Base-by-base conservation (phyloP, 2,329 filamentous ascomycete genomes). In the Clonostachys chloroleuca region DNA sequence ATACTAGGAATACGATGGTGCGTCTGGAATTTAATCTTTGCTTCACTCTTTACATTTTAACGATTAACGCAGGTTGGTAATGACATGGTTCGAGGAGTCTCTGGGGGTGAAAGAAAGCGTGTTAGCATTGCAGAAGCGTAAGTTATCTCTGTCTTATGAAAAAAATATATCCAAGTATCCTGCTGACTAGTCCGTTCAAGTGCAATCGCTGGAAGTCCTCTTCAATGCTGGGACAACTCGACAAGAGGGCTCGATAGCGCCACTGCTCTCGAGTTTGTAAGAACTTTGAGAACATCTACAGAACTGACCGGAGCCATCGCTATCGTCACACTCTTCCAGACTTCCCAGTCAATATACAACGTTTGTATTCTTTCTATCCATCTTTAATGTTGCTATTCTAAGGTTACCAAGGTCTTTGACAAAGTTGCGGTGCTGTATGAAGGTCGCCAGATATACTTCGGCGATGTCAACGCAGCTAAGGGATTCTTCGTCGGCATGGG, bases 401-500 rank as follows among this genome's bases (percentile, higher is more conserved):
- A 3, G 6, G 1, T 10, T 1, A 5, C 7, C 36, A 4, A 54
- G 52, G 63, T 74, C 34, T 82, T 83, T 47, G 79, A 83, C 62
- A 82, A 82, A 68, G 77, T 70, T 4, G 64, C 86, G 47, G 77
- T 89, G 14, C 84, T 89, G 41, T 81, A 86, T 49, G 70, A 78
- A 40, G 79, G 79, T 45, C 73, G 75, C 35, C 79, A 83, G 58
- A 83, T 83, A 61, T 83, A 73, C 68, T 83, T 81, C 53, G 85
- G 85, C 5, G 75, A 70, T 4, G 73, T 81, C 7, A 70, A 75
- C 20, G 68, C 74, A 6, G 85, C 84, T 0, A 78, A 72, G 52
- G 69, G 79, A 48, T 88, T 87, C 63, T 89, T 89, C 52, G 61
- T 83, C 53, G 69, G 80, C 54, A 72, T 89, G 1, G 85, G 85